phyloP scores from a whole-genome alignment of 495 filamentous ascomycete genomes.

The Lasiosphaeria miniovina region DNA sequence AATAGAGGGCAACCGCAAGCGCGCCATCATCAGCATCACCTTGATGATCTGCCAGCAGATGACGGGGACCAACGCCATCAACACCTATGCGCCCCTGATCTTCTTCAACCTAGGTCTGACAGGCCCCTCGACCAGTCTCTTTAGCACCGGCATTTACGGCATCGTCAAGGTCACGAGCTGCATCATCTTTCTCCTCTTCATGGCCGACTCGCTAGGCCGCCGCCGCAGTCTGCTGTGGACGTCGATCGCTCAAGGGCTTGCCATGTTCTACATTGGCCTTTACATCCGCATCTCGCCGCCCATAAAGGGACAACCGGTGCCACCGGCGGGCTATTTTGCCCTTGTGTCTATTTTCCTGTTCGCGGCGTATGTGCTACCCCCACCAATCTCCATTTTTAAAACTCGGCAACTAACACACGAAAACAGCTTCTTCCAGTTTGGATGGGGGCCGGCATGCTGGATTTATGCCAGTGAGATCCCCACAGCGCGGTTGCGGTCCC shows the following conservation, averaged over 20 bases:
- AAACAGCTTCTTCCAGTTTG: slow-evolving; percentile 65
- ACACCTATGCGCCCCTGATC: slow-evolving; percentile 52
- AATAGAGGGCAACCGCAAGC: slow-evolving; percentile 56
- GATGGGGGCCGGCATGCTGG: slow-evolving; percentile 79
- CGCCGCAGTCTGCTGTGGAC: slow-evolving; percentile 71
- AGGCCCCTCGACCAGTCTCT: slow-evolving; percentile 42
- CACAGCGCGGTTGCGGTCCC: slow-evolving; percentile 64
- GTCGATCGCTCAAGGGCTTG: slow-evolving; percentile 63
- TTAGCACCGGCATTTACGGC: slow-evolving; percentile 52
- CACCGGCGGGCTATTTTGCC: slow-evolving; percentile 57
- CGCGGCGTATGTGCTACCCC: slow-evolving; percentile 43
- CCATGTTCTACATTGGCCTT: slow-evolving; percentile 79
- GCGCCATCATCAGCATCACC: slow-evolving; percentile 36
- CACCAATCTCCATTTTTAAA: neutral
- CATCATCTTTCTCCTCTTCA: slow-evolving; percentile 48
- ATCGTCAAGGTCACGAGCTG: slow-evolving; percentile 45
- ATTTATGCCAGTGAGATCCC: slow-evolving; percentile 75
- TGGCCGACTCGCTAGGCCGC: slow-evolving; percentile 63
- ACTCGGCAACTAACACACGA: neutral
- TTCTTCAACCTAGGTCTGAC: slow-evolving; percentile 48
- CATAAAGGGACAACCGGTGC: slow-evolving; percentile 37
- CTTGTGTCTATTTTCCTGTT: slow-evolving; percentile 72
- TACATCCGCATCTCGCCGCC: slow-evolving; percentile 72
- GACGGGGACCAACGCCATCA: slow-evolving; percentile 47
- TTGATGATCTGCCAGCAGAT: slow-evolving; percentile 49